phyloP scores from a whole-genome alignment of 768 basidiomycete species.

The Boletus bicolor region DNA sequence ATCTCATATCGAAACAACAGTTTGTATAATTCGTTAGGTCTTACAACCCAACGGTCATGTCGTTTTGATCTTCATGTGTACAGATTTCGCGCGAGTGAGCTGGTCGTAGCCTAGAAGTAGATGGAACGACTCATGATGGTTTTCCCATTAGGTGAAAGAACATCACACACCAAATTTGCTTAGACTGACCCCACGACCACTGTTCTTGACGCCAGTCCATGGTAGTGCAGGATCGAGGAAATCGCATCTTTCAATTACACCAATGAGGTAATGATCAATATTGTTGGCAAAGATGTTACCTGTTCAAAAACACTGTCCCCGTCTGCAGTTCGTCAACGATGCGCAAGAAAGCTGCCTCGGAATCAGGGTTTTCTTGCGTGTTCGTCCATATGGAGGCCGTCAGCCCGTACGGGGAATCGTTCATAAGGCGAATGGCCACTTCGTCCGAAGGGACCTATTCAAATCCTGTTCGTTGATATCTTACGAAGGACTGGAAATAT shows the following conservation, averaged over 20 bases:
- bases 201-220: slow-evolving; percentile 95
- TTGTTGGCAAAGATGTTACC: slow-evolving; percentile 36
- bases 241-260: slow-evolving; percentile 61
- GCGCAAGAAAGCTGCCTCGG: slow-evolving; percentile 62
- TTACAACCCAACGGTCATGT: background rate
- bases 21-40: too few species aligned
- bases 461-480: background rate
- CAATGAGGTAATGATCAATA: background rate
- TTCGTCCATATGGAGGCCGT: slow-evolving; percentile 96
- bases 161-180: slow-evolving; percentile 76
- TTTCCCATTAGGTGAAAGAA: background rate
- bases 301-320: slow-evolving; percentile 93
- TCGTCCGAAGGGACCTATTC: slow-evolving; percentile 74
- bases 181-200: slow-evolving; percentile 86
- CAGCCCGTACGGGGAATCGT: slow-evolving; percentile 92
- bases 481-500: background rate
- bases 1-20: too few species aligned
- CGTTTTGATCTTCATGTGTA: slow-evolving; percentile 80
- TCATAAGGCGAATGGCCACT: slow-evolving; percentile 89
- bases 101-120: slow-evolving; percentile 72
- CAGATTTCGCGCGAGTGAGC: slow-evolving; percentile 73
- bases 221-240: slow-evolving; percentile 88
- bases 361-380: slow-evolving; percentile 53
- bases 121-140: background rate
- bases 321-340: slow-evolving; percentile 70